Conservation (phyloP, 2,329 filamentous ascomycete genomes). For the Teratosphaeria pseudoeucalypti region DNA sequence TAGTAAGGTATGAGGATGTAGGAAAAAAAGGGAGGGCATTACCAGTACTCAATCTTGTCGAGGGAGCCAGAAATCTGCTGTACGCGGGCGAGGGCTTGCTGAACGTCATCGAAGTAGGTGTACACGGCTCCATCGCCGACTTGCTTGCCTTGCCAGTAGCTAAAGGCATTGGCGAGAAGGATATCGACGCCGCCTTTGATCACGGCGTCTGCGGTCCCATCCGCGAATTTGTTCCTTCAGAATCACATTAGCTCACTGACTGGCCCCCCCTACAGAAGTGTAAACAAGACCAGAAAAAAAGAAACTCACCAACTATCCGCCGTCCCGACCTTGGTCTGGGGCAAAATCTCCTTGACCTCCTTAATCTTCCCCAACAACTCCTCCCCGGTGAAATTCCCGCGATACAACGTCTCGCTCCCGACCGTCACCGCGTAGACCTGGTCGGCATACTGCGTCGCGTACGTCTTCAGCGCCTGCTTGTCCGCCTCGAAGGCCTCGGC, state of each 20-base stretch:
- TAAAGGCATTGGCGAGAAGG: slow-evolving; percentile 58
- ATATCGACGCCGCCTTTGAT: slow-evolving; percentile 51
- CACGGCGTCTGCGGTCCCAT: slow-evolving; percentile 56
- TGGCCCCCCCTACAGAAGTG: background rate
- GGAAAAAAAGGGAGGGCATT: background rate
- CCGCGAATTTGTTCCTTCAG: slow-evolving; percentile 51
- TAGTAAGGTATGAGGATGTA: background rate
- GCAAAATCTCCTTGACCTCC: slow-evolving; percentile 46
- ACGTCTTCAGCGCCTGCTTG: slow-evolving; percentile 45
- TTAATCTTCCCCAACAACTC: slow-evolving; percentile 52
- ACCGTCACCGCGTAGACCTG: slow-evolving; percentile 60
- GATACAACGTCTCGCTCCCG: slow-evolving; percentile 61
- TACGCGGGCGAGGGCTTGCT: slow-evolving; percentile 43
- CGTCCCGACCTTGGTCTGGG: slow-evolving; percentile 49
- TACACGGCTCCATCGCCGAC: slow-evolving; percentile 43
- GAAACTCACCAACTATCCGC: slow-evolving; percentile 52
- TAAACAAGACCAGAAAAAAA: background rate
- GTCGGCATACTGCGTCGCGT: slow-evolving; percentile 42
- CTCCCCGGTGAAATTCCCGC: slow-evolving; percentile 53
- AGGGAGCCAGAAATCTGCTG: slow-evolving; percentile 46
- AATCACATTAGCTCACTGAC: too few relatives aligned
- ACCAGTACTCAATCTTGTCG: slow-evolving; percentile 51
- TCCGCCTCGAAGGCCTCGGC: slow-evolving; percentile 53
- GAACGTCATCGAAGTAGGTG: slow-evolving; percentile 58
- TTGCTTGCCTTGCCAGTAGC: slow-evolving; percentile 60